Evolutionary conservation across 2,329 filamentous ascomycete species (phyloP).

Genomic region (Nemania sp.): DNA sequence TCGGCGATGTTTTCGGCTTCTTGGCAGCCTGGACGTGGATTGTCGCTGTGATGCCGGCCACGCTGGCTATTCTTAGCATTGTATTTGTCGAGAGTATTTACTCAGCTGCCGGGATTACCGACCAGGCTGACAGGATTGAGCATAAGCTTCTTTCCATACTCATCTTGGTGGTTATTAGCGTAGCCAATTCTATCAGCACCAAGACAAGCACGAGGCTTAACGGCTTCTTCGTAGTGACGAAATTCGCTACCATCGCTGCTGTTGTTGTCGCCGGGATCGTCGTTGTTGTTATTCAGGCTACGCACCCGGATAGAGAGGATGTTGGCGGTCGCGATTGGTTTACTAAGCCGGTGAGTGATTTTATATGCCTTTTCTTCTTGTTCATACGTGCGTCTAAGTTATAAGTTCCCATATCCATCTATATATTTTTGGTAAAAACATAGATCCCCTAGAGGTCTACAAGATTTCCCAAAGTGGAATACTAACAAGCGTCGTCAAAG

Average conservation of each 20-base stretch:
- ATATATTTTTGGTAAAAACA: too few relatives aligned
- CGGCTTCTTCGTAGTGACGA: conserved; percentile 66
- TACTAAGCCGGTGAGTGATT: conserved; percentile 51
- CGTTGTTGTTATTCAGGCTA: conserved; percentile 58
- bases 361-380: background rate
- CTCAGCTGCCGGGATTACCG: conserved; percentile 62
- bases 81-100: conserved; percentile 72
- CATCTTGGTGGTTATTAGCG: conserved; percentile 60
- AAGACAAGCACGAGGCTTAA: conserved; percentile 67
- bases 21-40: conserved; percentile 75
- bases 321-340: conserved; percentile 65
- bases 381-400: background rate
- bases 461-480: background rate
- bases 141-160: conserved; percentile 66
- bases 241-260: conserved; percentile 62
- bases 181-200: conserved; percentile 68
- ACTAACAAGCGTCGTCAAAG: conserved; percentile 11
- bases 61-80: conserved; percentile 72
- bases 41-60: conserved; percentile 72
- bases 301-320: conserved; percentile 53
- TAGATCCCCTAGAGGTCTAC: background rate
- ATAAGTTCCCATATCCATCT: background rate
- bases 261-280: conserved; percentile 63
- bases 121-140: conserved; percentile 54
- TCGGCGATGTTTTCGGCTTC: conserved; percentile 71